These are phyloP conservation scores for Kingdonia uniflora DNA, from an alignment of 164 flowering plant genomes.

Conservation along the genomic window DNA sequence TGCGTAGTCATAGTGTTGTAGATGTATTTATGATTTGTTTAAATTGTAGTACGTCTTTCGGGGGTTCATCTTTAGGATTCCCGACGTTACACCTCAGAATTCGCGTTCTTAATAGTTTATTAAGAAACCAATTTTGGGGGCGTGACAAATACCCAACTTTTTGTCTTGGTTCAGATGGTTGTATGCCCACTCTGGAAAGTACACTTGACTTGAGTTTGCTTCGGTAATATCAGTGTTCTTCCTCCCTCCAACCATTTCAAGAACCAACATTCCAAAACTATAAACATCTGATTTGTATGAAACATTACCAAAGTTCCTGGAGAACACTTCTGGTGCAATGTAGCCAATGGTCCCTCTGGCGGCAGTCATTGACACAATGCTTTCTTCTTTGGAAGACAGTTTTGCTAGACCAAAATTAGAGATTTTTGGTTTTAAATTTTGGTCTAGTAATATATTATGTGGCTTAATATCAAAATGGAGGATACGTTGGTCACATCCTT, in stretches of 20 bases:
- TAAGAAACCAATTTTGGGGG: too few species aligned
- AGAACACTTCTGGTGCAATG: conserved; percentile 7
- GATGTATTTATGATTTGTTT: too few species aligned
- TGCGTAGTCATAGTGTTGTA: too few species aligned
- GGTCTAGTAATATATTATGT: conserved; percentile 8
- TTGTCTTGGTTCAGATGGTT: neutral
- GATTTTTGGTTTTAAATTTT: conserved; percentile 6
- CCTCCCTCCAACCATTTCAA: conserved; percentile 2
- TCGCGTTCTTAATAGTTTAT: too few species aligned
- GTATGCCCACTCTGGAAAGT: conserved; percentile 2
- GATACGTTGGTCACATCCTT: conserved; percentile 4
- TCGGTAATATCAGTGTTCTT: neutral
- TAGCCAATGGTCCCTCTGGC: conserved; percentile 7
- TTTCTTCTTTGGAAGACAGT: neutral
- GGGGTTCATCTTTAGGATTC: too few species aligned
- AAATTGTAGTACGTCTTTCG: too few species aligned
- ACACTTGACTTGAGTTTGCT: neutral
- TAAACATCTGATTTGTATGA: neutral
- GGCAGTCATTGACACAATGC: conserved; percentile 4
- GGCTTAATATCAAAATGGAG: conserved; percentile 11
- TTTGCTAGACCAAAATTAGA: conserved; percentile 9
- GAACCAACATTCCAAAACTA: conserved; percentile 2
- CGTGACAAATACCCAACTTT: neutral
- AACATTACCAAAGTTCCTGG: conserved; percentile 4
- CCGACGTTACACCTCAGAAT: too few species aligned